A percentile compares a stretch with the other conserved stretches of the same genome.
Conservation (phyloP, 2,329 filamentous ascomycete genomes). For the Aspergillus pseudoglaucus region DNA sequence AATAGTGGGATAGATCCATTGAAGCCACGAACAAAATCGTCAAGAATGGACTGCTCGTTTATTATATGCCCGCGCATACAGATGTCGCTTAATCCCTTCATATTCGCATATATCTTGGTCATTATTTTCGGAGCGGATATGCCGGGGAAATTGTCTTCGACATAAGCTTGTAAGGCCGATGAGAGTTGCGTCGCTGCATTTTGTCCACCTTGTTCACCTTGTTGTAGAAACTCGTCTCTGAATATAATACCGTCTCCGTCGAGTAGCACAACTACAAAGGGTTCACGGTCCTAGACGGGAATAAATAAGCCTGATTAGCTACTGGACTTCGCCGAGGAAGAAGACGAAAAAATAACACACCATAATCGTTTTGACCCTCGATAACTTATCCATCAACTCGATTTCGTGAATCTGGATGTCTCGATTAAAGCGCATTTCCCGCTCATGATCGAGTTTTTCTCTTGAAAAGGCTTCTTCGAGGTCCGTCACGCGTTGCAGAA, state of each 20-base stretch:
- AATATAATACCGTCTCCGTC: slow-evolving; percentile 54
- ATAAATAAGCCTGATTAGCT: slow-evolving; percentile 1
- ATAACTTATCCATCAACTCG: slow-evolving; percentile 42
- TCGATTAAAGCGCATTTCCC: slow-evolving; percentile 43
- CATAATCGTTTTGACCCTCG: slow-evolving; percentile 40
- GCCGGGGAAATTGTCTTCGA: slow-evolving; percentile 34
- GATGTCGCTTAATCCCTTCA: slow-evolving; percentile 45
- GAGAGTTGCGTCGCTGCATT: slow-evolving; percentile 48
- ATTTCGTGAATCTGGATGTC: slow-evolving; percentile 43
- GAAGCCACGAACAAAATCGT: slow-evolving; percentile 52
- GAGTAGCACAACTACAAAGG: slow-evolving; percentile 49
- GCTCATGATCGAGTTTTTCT: slow-evolving; percentile 42
- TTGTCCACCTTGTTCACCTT: slow-evolving; percentile 48
- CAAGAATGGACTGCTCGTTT: slow-evolving; percentile 35
- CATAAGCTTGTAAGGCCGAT: slow-evolving; percentile 37
- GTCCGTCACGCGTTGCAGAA: slow-evolving; percentile 38
- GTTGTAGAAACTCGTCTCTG: slow-evolving; percentile 43
- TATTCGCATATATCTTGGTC: slow-evolving; percentile 49
- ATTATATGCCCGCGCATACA: slow-evolving; percentile 43
- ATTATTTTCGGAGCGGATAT: slow-evolving; percentile 45
- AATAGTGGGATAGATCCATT: slow-evolving; percentile 46
- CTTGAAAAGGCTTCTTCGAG: slow-evolving; percentile 39
- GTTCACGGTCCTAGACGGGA: slow-evolving; percentile 42
- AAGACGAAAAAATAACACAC: slow-evolving; percentile 18
- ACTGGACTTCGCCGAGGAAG: slow-evolving; percentile 1